A percentile compares a stretch with the other conserved stretches of the same genome.
phyloP scores from a whole-genome alignment of 169 alveolate species.

The Plasmodium adleri region DNA sequence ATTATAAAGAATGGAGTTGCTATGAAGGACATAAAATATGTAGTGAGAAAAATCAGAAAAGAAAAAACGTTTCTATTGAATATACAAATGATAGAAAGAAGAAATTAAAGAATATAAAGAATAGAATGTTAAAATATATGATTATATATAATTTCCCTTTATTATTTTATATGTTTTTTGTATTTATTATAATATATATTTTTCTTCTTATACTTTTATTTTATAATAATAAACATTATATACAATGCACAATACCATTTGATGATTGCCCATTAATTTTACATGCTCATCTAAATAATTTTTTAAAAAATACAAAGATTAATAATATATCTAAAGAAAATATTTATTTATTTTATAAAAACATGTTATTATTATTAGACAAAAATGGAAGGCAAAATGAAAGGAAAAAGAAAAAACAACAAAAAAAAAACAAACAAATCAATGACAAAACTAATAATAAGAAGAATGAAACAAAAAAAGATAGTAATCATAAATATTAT shows the following conservation, averaged over 20 bases:
- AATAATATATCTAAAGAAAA: slow-evolving; percentile 27
- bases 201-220: slow-evolving; percentile 2
- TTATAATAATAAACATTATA: slow-evolving; percentile 18
- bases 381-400: neutral
- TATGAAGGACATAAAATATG: neutral
- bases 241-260: slow-evolving; percentile 26
- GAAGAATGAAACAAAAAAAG: too few relatives aligned
- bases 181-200: slow-evolving; percentile 1
- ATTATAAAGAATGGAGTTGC: slow-evolving; percentile 9
- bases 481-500: too few relatives aligned
- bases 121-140: slow-evolving; percentile 21
- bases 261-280: slow-evolving; percentile 44
- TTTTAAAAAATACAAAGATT: slow-evolving; percentile 10
- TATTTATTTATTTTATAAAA: slow-evolving; percentile 9
- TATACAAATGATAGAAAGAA: slow-evolving; percentile 29
- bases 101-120: slow-evolving; percentile 27
- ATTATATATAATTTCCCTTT: slow-evolving; percentile 2
- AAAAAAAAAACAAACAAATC: too few relatives aligned
- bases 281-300: slow-evolving; percentile 11
- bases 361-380: neutral
- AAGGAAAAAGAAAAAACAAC: neutral
- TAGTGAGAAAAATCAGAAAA: neutral
- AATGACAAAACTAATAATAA: neutral
- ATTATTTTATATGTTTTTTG: neutral
- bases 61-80: slow-evolving; percentile 1